phyloP scores from a whole-genome alignment of 805 yeast genomes.

The Wickerhamiella bombiphila region DNA sequence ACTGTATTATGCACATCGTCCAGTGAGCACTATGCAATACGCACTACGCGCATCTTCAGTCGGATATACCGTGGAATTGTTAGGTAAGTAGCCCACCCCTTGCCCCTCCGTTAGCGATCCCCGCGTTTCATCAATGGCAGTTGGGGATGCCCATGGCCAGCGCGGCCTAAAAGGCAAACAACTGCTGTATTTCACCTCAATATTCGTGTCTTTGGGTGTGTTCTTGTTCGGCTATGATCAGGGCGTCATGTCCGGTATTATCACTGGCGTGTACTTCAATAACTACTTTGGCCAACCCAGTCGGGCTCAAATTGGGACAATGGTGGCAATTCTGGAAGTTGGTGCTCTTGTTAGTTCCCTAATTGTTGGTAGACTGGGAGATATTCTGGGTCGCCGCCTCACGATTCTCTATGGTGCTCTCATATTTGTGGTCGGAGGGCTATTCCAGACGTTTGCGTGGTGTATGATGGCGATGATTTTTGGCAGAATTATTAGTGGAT shows the following conservation, averaged over 20 bases:
- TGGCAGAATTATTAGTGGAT: conserved; percentile 65
- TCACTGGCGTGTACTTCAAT: conserved; percentile 59
- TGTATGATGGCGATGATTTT: conserved; percentile 43
- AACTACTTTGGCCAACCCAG: conserved; percentile 59
- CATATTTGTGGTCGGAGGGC: conserved; percentile 66
- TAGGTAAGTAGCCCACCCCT: background rate
- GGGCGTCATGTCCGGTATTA: conserved; percentile 80
- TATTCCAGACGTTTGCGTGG: conserved; percentile 48
- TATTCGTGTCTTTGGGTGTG: conserved; percentile 34
- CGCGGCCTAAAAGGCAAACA: conserved; percentile 21
- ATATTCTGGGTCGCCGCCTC: conserved; percentile 60
- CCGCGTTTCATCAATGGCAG: background rate
- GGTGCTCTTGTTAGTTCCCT: conserved; percentile 76
- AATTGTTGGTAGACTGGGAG: conserved; percentile 65
- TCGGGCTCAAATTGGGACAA: conserved; percentile 62
- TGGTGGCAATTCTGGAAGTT: conserved; percentile 76
- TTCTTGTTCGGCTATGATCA: conserved; percentile 71
- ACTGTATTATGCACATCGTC: too few relatives aligned
- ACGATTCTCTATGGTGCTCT: conserved; percentile 71
- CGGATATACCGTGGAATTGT: background rate
- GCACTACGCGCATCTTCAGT: background rate
- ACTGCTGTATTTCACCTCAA: conserved; percentile 28
- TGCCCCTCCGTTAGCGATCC: too few relatives aligned
- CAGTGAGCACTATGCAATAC: too few relatives aligned
- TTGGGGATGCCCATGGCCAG: background rate